Base-by-base conservation (phyloP, 2,329 filamentous ascomycete species). In the Claviceps sp. region DNA sequence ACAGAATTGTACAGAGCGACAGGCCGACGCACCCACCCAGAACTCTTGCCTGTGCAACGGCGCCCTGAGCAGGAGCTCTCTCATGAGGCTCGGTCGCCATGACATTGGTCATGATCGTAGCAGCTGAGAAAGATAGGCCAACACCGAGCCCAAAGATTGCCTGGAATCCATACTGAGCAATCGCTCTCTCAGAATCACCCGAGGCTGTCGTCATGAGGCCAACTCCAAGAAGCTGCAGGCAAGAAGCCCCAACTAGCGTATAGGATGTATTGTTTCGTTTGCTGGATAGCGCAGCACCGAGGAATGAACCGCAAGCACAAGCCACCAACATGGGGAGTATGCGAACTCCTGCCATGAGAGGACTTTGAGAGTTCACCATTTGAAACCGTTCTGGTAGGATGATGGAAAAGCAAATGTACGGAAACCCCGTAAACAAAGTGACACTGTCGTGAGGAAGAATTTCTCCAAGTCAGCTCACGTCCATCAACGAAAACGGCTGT, bases 321-420 rank as follows among this genome's bases (percentile, higher is more conserved):
- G 75, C 66, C 2, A 74, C 75, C 0, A 82, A 71, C 66, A 83
- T 70, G 0, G 80, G 80, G 14, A 83, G 66, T 5, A 82, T 68
- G 45, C 80, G 74, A 4, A 82, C 61, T 4, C 80, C 78, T 0
- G 79, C 77, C 59, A 71, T 70, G 24, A 82, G 67, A 0, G 76
- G 70, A 37, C 65, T 71, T 48, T 80, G 71, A 5, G 66, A 67
- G 55, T 81, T 76, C 50, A 81, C 73, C 40, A 82, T 75, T 55
- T 83, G 79, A 48, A 81, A 78, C 6, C 78, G 68, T 56, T 83
- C 76, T 0, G 80, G 80, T 4, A 84, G 70, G 37, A 75, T 71
- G 52, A 82, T 73, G 13, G 78, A 73, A n/a, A 81, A 69, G 4
- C 76, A 68, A 22, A 83, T 73, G 55, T 81, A 82, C 0, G 74